These are phyloP conservation scores for Aspergillus sp. DNA, from an alignment of 2,329 filamentous ascomycete genomes.

Conservation along the genomic window DNA sequence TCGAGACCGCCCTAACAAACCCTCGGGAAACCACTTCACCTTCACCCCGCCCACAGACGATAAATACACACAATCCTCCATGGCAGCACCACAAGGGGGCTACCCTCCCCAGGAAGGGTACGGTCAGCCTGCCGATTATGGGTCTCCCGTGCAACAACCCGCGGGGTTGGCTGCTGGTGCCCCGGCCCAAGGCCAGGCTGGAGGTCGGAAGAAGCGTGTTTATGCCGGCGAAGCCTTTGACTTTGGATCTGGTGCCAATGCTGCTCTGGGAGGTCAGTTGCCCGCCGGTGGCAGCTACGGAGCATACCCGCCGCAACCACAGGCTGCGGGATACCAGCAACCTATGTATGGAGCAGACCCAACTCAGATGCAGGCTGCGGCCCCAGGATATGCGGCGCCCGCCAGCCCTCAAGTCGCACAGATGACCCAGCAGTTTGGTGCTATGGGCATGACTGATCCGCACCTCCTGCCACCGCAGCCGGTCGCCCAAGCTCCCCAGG, in stretches of 20 bases:
- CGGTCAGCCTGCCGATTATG: slow-evolving; percentile 43
- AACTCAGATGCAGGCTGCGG: slow-evolving; percentile 59
- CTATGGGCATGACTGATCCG: slow-evolving; percentile 69
- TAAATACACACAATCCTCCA: slow-evolving; percentile 27
- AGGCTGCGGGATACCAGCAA: slow-evolving; percentile 49
- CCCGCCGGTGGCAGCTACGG: slow-evolving; percentile 63
- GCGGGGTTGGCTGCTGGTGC: slow-evolving; percentile 33
- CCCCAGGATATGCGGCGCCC: slow-evolving; percentile 65
- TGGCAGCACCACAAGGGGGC: slow-evolving; percentile 56
- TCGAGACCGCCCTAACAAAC: slow-evolving; percentile 4
- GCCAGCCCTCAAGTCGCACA: slow-evolving; percentile 63
- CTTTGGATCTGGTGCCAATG: slow-evolving; percentile 85
- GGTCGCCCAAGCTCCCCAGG: slow-evolving; percentile 43
- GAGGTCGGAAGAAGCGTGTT: slow-evolving; percentile 75
- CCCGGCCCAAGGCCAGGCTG: slow-evolving; percentile 38
- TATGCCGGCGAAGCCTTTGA: slow-evolving; percentile 96
- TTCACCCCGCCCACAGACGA: background rate
- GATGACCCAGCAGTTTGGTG: slow-evolving; percentile 79
- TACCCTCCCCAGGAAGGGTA: slow-evolving; percentile 56
- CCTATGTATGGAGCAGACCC: slow-evolving; percentile 49
- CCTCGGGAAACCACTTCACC: slow-evolving; percentile 3
- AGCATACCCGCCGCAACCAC: slow-evolving; percentile 58
- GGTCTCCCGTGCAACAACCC: slow-evolving; percentile 42
- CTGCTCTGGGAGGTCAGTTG: slow-evolving; percentile 54
- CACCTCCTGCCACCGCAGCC: slow-evolving; percentile 48